Evolutionary conservation across 495 filamentous ascomycete genomes (phyloP).

Genomic region (Patellaria atrata): DNA sequence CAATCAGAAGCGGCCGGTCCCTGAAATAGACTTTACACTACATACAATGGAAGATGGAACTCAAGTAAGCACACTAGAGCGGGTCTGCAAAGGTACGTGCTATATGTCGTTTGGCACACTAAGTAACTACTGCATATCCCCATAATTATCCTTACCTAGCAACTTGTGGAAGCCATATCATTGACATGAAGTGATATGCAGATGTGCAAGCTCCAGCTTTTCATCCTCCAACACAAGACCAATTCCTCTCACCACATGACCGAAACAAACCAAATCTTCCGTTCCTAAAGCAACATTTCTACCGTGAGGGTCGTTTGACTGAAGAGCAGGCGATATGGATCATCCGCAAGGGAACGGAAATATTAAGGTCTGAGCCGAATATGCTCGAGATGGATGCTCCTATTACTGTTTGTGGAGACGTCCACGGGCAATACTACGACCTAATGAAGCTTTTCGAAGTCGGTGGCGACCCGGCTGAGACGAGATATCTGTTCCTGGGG

Average conservation of each 20-base stretch:
- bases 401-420: conserved; percentile 98
- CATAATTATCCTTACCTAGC: neutral
- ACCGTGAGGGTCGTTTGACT: conserved; percentile 88
- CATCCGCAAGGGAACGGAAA: conserved; percentile 65
- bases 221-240: conserved; percentile 72
- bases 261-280: conserved; percentile 77
- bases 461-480: conserved; percentile 90
- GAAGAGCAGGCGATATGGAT: conserved; percentile 97
- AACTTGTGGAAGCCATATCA: conserved; percentile 5
- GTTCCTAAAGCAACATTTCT: conserved; percentile 96
- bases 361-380: conserved; percentile 80
- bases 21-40: conserved; percentile 95
- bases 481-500: conserved; percentile 88
- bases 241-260: conserved; percentile 64
- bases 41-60: conserved; percentile 96
- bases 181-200: conserved; percentile 28
- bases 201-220: conserved; percentile 96
- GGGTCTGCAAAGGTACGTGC: conserved; percentile 85
- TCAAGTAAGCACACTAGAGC: conserved; percentile 85
- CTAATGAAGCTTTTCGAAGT: conserved; percentile 99
- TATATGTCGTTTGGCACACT: neutral
- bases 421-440: conserved; percentile 98
- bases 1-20: conserved; percentile 79
- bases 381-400: conserved; percentile 98
- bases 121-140: neutral